Conservation (phyloP, 768 basidiomycete genomes). For the Phylloporus sp. region DNA sequence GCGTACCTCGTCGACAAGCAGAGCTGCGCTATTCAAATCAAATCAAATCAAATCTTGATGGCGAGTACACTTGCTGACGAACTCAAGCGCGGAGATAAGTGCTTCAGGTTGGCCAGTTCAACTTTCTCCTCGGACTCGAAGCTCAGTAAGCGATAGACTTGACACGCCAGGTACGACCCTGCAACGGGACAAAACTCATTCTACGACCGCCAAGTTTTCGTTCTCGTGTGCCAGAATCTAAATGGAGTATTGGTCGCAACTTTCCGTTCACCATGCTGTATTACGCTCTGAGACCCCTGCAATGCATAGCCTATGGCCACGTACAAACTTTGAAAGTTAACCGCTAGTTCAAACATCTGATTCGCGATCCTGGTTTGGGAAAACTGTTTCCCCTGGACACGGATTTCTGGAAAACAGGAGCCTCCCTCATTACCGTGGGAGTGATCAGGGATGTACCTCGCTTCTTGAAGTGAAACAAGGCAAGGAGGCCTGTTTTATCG, state of each 20-base stretch:
- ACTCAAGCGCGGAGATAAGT: neutral
- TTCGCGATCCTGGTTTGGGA: too few relatives aligned
- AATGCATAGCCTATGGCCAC: too few relatives aligned
- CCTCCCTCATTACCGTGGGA: neutral
- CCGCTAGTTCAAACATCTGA: too few relatives aligned
- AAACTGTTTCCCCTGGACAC: neutral
- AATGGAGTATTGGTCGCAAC: too few relatives aligned
- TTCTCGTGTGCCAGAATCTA: neutral
- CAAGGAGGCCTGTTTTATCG: neutral
- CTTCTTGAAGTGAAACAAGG: neutral
- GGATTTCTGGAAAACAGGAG: neutral
- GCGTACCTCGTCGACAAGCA: neutral
- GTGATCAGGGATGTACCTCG: too few relatives aligned
- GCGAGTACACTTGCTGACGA: too few relatives aligned
- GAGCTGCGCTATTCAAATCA: neutral
- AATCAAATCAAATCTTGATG: neutral
- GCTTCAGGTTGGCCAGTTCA: neutral
- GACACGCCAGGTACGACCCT: too few relatives aligned
- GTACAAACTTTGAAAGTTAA: too few relatives aligned
- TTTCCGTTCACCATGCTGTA: too few relatives aligned
- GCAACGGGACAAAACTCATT: neutral
- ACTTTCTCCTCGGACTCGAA: neutral
- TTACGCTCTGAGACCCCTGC: too few relatives aligned
- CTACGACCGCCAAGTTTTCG: neutral
- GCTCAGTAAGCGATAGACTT: too few relatives aligned